Evolutionary conservation across 805 yeast genomes (phyloP).

Genomic region (Candida suzukii): DNA sequence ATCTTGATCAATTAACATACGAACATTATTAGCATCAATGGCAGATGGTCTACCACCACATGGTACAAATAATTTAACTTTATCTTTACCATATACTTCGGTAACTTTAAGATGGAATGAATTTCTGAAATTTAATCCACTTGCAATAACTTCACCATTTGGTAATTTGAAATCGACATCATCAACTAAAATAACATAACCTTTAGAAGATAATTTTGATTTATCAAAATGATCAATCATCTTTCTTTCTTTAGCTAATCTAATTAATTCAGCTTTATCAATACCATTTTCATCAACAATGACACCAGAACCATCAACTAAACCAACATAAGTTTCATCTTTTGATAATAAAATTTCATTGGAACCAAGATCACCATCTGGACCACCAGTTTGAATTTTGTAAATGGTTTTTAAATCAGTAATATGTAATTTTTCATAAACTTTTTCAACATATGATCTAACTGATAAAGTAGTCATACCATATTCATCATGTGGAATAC

Average conservation of each 20-base stretch:
- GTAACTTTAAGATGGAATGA: slow-evolving; percentile 73
- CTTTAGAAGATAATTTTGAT: slow-evolving; percentile 59
- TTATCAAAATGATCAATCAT: slow-evolving; percentile 68
- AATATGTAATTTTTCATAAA: slow-evolving; percentile 67
- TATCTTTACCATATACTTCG: slow-evolving; percentile 49
- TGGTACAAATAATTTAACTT: slow-evolving; percentile 85
- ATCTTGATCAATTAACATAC: slow-evolving; percentile 58
- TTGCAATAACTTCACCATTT: slow-evolving; percentile 59
- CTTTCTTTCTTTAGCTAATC: slow-evolving; percentile 71
- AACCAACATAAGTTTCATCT: slow-evolving; percentile 76
- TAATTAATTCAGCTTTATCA: slow-evolving; percentile 67
- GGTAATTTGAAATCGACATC: slow-evolving; percentile 78
- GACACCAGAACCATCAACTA: slow-evolving; percentile 96
- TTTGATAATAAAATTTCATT: slow-evolving; percentile 87
- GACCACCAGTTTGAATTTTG: slow-evolving; percentile 97
- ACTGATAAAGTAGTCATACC: slow-evolving; percentile 98
- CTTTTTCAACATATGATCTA: slow-evolving; percentile 81
- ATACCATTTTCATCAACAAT: slow-evolving; percentile 87
- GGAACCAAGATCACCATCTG: slow-evolving; percentile 96
- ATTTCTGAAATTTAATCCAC: slow-evolving; percentile 88
- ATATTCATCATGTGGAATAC: slow-evolving; percentile 96
- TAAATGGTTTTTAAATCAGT: slow-evolving; percentile 47
- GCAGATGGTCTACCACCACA: slow-evolving; percentile 99
- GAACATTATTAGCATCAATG: slow-evolving; percentile 78
- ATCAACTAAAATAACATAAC: slow-evolving; percentile 80